Percentiles rank a stretch among this genome's conserved stretches.
Evolutionary conservation across 768 basidiomycete genomes (phyloP).

Genomic region (Melanogaster broomeanus): DNA sequence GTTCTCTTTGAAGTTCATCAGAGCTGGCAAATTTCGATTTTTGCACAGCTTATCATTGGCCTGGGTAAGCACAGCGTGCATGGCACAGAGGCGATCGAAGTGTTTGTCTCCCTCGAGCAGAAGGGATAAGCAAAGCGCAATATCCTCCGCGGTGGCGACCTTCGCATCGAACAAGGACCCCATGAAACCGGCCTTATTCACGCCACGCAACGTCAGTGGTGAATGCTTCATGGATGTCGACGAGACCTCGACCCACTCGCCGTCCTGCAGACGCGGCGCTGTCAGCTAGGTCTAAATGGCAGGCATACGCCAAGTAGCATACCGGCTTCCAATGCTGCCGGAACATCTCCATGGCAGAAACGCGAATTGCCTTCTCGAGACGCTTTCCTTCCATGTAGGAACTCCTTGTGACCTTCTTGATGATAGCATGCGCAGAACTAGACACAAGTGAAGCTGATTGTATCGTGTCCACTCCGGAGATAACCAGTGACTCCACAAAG

Average conservation of each 20-base stretch:
- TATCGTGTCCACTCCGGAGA: not conserved
- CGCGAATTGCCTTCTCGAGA: constrained; percentile 5
- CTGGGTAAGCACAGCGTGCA: constrained; percentile 35
- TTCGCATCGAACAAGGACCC: constrained; percentile 32
- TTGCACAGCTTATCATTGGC: constrained; percentile 36
- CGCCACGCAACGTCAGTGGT: constrained; percentile 14
- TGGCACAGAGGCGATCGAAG: constrained; percentile 33
- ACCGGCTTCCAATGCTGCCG: constrained; percentile 13
- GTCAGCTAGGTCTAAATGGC: not conserved
- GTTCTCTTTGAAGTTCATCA: constrained; percentile 19
- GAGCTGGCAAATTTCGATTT: constrained; percentile 13
- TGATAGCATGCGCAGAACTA: not conserved
- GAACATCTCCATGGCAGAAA: constrained; percentile 7
- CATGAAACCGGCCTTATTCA: constrained; percentile 34
- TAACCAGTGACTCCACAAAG: constrained; percentile 6
- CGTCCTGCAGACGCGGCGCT: constrained; percentile 10
- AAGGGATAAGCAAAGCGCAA: constrained; percentile 30
- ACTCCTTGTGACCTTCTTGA: constrained; percentile 1
- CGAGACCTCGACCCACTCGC: constrained; percentile 4
- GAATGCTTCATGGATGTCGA: not conserved
- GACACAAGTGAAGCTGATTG: constrained; percentile 4
- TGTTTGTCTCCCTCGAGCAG: constrained; percentile 20
- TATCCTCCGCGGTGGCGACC: constrained; percentile 26
- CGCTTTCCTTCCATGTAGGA: not conserved
- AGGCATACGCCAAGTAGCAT: not conserved